These are phyloP conservation scores for Calamus simplicifolius DNA, from an alignment of 176 grass and related monocot species.

Conservation along the genomic window DNA sequence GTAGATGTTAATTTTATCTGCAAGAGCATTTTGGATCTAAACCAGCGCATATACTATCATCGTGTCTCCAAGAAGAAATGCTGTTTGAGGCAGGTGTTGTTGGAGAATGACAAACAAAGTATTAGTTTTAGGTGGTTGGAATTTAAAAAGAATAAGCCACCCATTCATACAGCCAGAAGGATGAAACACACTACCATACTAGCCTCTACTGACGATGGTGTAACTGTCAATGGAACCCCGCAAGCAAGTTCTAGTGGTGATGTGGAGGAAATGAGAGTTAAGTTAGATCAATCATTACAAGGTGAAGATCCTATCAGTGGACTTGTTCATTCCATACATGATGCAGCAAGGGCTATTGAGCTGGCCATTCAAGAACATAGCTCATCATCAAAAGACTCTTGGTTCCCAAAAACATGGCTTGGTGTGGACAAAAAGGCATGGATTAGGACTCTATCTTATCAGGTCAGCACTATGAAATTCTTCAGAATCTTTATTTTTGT, in stretches of 20 bases:
- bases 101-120: conserved; percentile 22
- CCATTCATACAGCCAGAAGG: conserved; percentile 36
- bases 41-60: conserved; percentile 29
- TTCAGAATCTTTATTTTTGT: not conserved
- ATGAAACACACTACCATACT: conserved; percentile 17
- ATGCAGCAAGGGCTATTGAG: conserved; percentile 89
- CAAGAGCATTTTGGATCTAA: conserved; percentile 31
- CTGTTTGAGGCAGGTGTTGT: conserved; percentile 21
- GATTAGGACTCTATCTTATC: conserved; percentile 83
- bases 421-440: conserved; percentile 86
- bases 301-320: conserved; percentile 63
- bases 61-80: conserved; percentile 41
- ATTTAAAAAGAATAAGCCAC: conserved; percentile 28
- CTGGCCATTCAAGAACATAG: conserved; percentile 61
- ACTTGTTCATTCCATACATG: conserved; percentile 83
- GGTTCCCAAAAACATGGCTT: conserved; percentile 77
- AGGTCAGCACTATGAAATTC: conserved; percentile 37
- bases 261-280: conserved; percentile 66
- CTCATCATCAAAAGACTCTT: conserved; percentile 41
- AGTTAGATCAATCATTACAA: conserved; percentile 59
- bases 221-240: conserved; percentile 55
- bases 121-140: conserved; percentile 46
- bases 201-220: conserved; percentile 62
- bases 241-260: conserved; percentile 45
- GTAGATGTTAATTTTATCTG: conserved; percentile 13